Evolutionary conservation across 257 asterid genomes (phyloP), one percentile per base, ranked within the genome.

Genomic region (Jasminum sambac): DNA sequence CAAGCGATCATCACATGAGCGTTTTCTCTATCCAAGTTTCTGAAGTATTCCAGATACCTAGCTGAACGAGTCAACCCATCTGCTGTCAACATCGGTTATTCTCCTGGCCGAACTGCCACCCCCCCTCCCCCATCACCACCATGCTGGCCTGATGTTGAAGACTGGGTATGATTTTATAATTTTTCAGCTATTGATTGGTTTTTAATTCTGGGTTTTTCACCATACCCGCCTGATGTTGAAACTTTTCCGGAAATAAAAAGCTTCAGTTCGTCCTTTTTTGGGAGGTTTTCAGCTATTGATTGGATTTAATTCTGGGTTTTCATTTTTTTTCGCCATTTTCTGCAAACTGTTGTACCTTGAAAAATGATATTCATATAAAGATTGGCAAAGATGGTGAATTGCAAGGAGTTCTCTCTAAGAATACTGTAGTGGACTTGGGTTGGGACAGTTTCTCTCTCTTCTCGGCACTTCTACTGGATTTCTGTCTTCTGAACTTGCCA

Each of bases 401-500:
- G 80, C 60, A 79, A 74, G 79, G 84, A 74, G 46, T 76, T 74
- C 82, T 81, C 84, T 78, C 83, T 1, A 91, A 84, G 78, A 84
- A 67, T 70, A 85, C 96, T 17, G 75, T 89, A 59, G 68, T 84
- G 80, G 88, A 69, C 92, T 94, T 70, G 86, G 75, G 46, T 78
- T 94, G 77, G 99, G 99, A 3, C 99, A 94, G 72, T 23, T 89
- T 61, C 90, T 94, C 16, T 94, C 99, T 23, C 98, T 94, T 76
- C 60, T 94, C 11, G 70, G 91, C 57, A 91, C 98, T 72, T 88
- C 99, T 6, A 94, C 99, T 39, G 99, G 98, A 25, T 91, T 94
- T 79, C 71, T 96, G 48, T 94, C 99, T 42, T 94, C 99, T 9
- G 98, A 91, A 72, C 96, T 94, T 42, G 90, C 98, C 43, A 87